phyloP scores from a whole-genome alignment of 768 basidiomycete genomes.

The Kwoniella newhampshirensis region DNA sequence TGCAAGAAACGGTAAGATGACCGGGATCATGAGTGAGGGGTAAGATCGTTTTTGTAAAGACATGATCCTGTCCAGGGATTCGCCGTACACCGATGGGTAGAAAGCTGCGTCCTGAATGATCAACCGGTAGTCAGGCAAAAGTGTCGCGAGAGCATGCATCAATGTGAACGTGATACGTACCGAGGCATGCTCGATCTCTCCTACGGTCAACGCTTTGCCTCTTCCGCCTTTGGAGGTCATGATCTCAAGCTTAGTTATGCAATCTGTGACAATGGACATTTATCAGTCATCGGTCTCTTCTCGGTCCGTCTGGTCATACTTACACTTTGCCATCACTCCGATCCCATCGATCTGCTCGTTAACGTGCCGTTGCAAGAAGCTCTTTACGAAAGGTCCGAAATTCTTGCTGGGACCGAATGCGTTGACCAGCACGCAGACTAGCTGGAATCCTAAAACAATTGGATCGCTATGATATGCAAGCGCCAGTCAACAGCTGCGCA shows the following conservation, averaged over 20 bases:
- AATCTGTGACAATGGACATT: constrained; percentile 55
- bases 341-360: constrained; percentile 70
- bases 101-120: constrained; percentile 76
- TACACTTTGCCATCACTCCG: constrained; percentile 81
- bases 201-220: constrained; percentile 74
- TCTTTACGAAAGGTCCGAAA: constrained; percentile 77
- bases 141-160: not conserved
- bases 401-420: constrained; percentile 92
- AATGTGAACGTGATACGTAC: constrained; percentile 55
- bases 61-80: constrained; percentile 79
- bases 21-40: constrained; percentile 78
- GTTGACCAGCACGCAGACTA: constrained; percentile 83
- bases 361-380: constrained; percentile 73
- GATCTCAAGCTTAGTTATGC: constrained; percentile 70
- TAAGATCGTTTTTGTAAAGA: constrained; percentile 82
- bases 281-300: not conserved
- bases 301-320: constrained; percentile 8
- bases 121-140: constrained; percentile 17
- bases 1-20: constrained; percentile 89
- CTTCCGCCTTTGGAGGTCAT: constrained; percentile 77
- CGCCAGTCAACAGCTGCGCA: not conserved
- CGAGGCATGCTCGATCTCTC: constrained; percentile 89
- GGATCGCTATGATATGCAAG: constrained; percentile 62
- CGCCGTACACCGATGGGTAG: constrained; percentile 90
- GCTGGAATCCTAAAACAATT: constrained; percentile 86